Percentiles rank a stretch among this genome's conserved stretches.
These are phyloP conservation scores for Draba incana DNA, from an alignment of 345 rosid genomes.

Conservation along the genomic window DNA sequence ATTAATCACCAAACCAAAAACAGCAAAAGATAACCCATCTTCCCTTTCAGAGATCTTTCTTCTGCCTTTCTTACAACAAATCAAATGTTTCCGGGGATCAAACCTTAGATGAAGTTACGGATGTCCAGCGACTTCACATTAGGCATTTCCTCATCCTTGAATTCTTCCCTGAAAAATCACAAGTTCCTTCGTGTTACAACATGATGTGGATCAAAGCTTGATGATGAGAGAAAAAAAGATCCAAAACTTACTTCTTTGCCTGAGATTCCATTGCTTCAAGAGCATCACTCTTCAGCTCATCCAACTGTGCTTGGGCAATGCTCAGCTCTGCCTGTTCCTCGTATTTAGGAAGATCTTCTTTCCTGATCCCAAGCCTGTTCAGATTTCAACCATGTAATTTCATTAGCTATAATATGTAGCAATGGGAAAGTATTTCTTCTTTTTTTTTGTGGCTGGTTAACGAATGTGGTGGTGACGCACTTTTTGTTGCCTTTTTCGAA, in stretches of 20 bases:
- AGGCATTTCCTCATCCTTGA: slow-evolving; percentile 75
- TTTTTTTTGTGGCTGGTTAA: background rate
- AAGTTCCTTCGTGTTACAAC: background rate
- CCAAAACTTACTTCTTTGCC: slow-evolving; percentile 65
- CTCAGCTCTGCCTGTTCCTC: slow-evolving; percentile 80
- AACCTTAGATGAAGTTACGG: slow-evolving; percentile 75
- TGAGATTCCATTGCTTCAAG: slow-evolving; percentile 95
- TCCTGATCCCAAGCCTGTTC: slow-evolving; percentile 78
- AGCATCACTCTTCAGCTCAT: slow-evolving; percentile 89
- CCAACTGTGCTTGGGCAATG: slow-evolving; percentile 85
- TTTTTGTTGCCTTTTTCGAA: slow-evolving; percentile 91
- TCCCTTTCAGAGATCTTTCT: slow-evolving; percentile 29
- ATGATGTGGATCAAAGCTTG: slow-evolving; percentile 2
- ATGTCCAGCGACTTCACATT: slow-evolving; percentile 91
- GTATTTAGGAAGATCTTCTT: slow-evolving; percentile 89
- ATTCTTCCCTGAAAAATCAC: slow-evolving; percentile 74
- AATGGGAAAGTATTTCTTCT: background rate
- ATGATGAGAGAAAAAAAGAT: background rate
- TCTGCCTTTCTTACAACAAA: slow-evolving; percentile 36
- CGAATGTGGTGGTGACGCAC: slow-evolving; percentile 40
- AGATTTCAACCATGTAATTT: slow-evolving; percentile 4
- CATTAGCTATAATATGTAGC: slow-evolving; percentile 9
- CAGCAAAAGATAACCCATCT: slow-evolving; percentile 23
- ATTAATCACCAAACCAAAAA: slow-evolving; percentile 29
- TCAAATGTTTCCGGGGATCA: slow-evolving; percentile 34